Conservation (phyloP, 2,329 filamentous ascomycete species). For the Aspergillus novoparasiticus region DNA sequence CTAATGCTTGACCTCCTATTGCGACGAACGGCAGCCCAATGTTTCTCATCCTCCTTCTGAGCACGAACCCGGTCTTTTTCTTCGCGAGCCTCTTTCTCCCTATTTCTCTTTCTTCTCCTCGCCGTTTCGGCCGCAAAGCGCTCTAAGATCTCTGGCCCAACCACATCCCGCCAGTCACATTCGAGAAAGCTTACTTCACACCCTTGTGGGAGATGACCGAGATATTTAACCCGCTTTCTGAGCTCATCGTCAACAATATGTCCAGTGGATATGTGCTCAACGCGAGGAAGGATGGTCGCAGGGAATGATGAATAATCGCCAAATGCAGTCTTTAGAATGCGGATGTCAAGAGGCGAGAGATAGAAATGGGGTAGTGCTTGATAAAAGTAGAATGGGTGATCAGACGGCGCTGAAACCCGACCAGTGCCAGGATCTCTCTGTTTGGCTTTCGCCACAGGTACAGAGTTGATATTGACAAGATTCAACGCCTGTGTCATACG, state of each 20-base stretch:
- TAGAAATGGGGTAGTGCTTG: conserved; percentile 86
- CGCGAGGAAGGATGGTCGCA: conserved; percentile 79
- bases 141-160: conserved; percentile 72
- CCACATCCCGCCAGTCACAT: conserved; percentile 92
- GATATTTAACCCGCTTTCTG: conserved; percentile 81
- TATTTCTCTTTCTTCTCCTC: conserved; percentile 72
- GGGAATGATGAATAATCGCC: conserved; percentile 81
- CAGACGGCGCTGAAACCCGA: conserved; percentile 31
- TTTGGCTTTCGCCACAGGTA: conserved; percentile 26
- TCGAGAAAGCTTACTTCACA: conserved; percentile 90
- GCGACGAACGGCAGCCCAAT: conserved; percentile 69
- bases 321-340: conserved; percentile 87
- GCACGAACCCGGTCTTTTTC: conserved; percentile 82
- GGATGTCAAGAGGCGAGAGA: conserved; percentile 85
- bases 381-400: conserved; percentile 78
- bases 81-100: conserved; percentile 81
- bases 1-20: conserved; percentile 57
- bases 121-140: conserved; percentile 77
- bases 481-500: conserved; percentile 29
- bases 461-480: conserved; percentile 23
- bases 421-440: conserved; percentile 21
- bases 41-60: conserved; percentile 71
- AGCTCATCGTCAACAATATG: conserved; percentile 85
- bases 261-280: conserved; percentile 86
- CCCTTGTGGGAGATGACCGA: conserved; percentile 83